Conservation (phyloP, 2,329 filamentous ascomycete species). For the Cryoendolithus antarcticus region DNA sequence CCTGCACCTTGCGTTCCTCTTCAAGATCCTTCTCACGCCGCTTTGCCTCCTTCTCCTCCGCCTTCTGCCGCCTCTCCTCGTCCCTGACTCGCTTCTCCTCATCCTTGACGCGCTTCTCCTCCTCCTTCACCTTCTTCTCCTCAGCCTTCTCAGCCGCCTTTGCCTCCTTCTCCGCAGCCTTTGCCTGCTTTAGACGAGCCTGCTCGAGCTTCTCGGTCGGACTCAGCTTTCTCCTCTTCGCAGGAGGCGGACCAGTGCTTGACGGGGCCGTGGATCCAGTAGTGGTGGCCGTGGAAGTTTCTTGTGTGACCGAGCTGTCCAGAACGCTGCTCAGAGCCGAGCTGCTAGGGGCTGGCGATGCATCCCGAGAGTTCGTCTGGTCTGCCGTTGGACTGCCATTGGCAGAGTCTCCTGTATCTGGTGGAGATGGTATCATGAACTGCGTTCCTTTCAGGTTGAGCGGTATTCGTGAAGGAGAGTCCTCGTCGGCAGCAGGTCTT, state of each 20-base stretch:
- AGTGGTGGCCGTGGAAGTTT: conserved; percentile 5
- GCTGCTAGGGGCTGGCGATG: conserved; percentile 21
- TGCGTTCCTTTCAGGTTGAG: conserved; percentile 22
- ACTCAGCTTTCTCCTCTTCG: conserved; percentile 29
- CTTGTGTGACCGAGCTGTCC: conserved; percentile 8
- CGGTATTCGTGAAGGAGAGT: conserved; percentile 14
- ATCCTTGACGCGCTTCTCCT: conserved; percentile 24
- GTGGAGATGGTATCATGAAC: conserved; percentile 24
- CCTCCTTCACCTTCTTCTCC: conserved; percentile 25
- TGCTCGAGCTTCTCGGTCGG: conserved; percentile 28
- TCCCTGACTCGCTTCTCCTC: conserved; percentile 19
- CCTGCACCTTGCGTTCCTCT: conserved; percentile 18
- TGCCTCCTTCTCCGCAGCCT: conserved; percentile 28
- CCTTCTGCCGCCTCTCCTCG: conserved; percentile 25
- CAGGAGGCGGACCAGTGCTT: conserved; percentile 16
- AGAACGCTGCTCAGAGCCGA: conserved; percentile 22
- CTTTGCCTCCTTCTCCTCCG: conserved; percentile 29
- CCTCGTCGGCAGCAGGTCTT: conserved; percentile 15
- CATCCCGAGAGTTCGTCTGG: conserved; percentile 7
- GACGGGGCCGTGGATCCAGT: not conserved
- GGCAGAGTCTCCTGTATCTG: conserved; percentile 21
- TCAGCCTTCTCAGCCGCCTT: conserved; percentile 30
- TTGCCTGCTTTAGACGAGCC: conserved; percentile 27
- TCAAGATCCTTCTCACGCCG: conserved; percentile 27
- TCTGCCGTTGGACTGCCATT: conserved; percentile 14